Conservation (phyloP, 441 rosid species). For the Omphalea diandra region DNA sequence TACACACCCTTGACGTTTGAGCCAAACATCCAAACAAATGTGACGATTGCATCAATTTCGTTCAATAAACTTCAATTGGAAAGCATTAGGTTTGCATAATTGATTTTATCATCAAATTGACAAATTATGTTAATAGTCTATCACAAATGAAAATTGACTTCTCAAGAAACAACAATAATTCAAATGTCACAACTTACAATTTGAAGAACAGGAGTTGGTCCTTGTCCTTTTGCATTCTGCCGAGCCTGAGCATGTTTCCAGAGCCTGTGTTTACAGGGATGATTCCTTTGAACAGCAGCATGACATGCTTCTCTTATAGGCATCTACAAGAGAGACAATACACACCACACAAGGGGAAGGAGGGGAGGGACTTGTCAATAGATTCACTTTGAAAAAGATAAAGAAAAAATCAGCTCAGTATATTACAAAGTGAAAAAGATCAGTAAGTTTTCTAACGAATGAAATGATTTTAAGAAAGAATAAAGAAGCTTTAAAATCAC, state of each 20-base stretch:
- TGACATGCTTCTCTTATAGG: constrained; percentile 99
- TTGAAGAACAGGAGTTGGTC: constrained; percentile 89
- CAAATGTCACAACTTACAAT: constrained; percentile 55
- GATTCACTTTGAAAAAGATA: background rate
- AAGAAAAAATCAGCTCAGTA: background rate
- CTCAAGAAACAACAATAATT: constrained; percentile 3
- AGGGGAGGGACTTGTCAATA: background rate
- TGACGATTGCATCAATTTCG: background rate
- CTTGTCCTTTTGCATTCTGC: constrained; percentile 77
- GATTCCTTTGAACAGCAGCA: constrained; percentile 91
- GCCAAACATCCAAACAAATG: background rate
- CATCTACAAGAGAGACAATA: constrained; percentile 54
- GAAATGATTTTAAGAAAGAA: background rate
- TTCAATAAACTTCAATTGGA: constrained; percentile 1
- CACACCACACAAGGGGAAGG: background rate
- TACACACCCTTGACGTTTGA: background rate
- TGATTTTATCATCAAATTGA: background rate
- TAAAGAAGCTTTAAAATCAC: background rate
- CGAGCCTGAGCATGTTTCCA: constrained; percentile 99
- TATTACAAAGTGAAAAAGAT: too few species aligned
- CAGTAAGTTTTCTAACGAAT: background rate
- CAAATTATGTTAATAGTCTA: background rate
- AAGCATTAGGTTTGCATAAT: background rate
- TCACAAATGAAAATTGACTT: background rate
- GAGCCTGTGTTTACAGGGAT: constrained; percentile 88